A percentile compares a stretch with the other conserved stretches of the same genome.
Evolutionary conservation across 495 filamentous ascomycete genomes (phyloP).

Genomic region (Hypomontagnella monticulosa): DNA sequence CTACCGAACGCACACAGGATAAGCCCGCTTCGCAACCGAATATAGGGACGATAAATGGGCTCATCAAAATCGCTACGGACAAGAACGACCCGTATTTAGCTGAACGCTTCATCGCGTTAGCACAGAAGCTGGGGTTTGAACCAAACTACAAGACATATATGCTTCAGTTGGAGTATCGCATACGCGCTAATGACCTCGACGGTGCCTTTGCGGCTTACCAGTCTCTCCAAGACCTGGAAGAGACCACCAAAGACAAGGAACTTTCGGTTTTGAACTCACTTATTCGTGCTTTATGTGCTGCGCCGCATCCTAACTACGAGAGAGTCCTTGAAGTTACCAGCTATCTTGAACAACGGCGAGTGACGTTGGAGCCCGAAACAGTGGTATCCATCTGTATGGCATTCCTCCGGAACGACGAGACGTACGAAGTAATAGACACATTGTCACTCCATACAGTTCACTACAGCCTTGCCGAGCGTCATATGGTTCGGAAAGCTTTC

Average conservation of each 20-base stretch:
- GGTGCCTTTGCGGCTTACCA: constrained; percentile 72
- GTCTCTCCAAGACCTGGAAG: constrained; percentile 62
- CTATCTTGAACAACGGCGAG: constrained; percentile 76
- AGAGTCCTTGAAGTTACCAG: constrained; percentile 76
- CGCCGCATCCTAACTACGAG: constrained; percentile 64
- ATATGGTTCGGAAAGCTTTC: constrained; percentile 68
- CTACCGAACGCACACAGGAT: constrained; percentile 59
- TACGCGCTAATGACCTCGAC: constrained; percentile 73
- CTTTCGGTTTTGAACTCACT: constrained; percentile 76
- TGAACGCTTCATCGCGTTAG: constrained; percentile 74
- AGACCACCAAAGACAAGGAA: constrained; percentile 63
- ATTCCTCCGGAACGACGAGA: constrained; percentile 76
- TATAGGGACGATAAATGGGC: constrained; percentile 74
- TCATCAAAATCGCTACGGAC: constrained; percentile 79
- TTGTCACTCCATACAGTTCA: constrained; percentile 72
- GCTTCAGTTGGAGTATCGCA: constrained; percentile 77
- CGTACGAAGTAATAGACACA: constrained; percentile 78
- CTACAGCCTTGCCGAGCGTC: constrained; percentile 71
- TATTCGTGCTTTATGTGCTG: constrained; percentile 73
- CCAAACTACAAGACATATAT: constrained; percentile 73
- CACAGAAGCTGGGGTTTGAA: constrained; percentile 67
- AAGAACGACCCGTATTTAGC: constrained; percentile 74
- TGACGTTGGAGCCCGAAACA: constrained; percentile 74
- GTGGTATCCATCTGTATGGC: constrained; percentile 73
- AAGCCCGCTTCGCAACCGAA: constrained; percentile 61